Base-by-base conservation (phyloP, 192 early-diverging fungal genomes). In the Globomyces pollinis-pini region DNA sequence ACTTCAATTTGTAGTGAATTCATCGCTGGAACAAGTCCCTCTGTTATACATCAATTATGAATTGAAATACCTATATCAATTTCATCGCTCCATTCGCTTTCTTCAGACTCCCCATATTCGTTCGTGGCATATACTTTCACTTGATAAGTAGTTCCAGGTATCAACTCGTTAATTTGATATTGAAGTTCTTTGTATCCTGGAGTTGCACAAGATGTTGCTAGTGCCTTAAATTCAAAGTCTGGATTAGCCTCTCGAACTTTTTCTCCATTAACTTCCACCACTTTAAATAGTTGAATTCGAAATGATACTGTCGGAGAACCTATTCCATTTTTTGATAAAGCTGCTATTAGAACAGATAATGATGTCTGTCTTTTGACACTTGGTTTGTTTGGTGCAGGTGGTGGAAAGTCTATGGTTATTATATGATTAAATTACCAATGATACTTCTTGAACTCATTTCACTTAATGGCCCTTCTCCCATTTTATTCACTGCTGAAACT, bases 41-140 rank as follows among this genome's bases (percentile, higher is more conserved):
- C 31, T 74, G 66, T 74, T 33, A 15, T 23, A 28, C 21, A 4
- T 13, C 50, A 12, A 32, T 3, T 43, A 9, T 2, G 44, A 28
- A 31, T 52, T n/a, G n/a, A n/a, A n/a, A n/a, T 65, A 80, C 74
- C 65, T 3, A 80, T 24, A 38, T 57, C 50, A 21, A 80, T 58
- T 39, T 59, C 51, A 9, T 76, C 70, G 34, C 74, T 77, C 33
- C 39, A 33, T 35, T 70, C 73, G 58, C 71, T 74, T 3, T 16
- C 1, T n/a, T 62, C 49, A 20, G 68, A 71, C 41, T 60, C 67
- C 11, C 70, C 70, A 23, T 26, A 35, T 5, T 28, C 30, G 43
- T 68, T 73, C 18, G 28, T 24, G 1, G 63, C 64, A 16, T 44
- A 31, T 18, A 75, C 67, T 12, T 29, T 15, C 32, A 79, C 70